Conservation (phyloP, 1,139 yeast species). For the Debaryomyces nepalensis region DNA sequence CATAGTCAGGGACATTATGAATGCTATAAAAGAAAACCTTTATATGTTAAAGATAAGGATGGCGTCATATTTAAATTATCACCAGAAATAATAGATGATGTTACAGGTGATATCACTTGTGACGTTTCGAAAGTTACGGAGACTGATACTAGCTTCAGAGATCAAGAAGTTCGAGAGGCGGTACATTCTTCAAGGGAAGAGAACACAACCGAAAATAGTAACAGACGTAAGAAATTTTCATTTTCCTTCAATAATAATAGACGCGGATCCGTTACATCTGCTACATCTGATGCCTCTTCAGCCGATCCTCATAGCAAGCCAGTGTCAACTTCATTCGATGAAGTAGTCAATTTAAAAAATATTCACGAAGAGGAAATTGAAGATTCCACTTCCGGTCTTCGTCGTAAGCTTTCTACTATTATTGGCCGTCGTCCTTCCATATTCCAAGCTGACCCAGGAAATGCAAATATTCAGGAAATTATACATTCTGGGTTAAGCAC, state of each 20-base stretch:
- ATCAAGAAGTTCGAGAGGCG: background rate
- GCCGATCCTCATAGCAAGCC: constrained; percentile 1
- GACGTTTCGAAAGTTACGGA: constrained; percentile 3
- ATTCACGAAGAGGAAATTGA: constrained; percentile 24
- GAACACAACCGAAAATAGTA: background rate
- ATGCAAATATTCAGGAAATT: constrained; percentile 44
- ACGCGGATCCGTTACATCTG: constrained; percentile 1
- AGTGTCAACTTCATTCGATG: background rate
- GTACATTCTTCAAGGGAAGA: background rate
- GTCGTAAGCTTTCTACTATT: constrained; percentile 43
- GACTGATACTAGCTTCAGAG: constrained; percentile 4
- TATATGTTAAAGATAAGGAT: constrained; percentile 54
- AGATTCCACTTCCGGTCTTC: constrained; percentile 33
- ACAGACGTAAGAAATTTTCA: constrained; percentile 12
- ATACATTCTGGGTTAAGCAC: constrained; percentile 47
- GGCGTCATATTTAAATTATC: constrained; percentile 53
- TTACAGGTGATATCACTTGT: constrained; percentile 7
- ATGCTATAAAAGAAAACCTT: constrained; percentile 73
- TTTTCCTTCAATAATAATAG: constrained; percentile 12
- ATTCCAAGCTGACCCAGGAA: constrained; percentile 44
- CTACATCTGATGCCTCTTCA: background rate
- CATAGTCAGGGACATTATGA: constrained; percentile 92
- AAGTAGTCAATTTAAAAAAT: constrained; percentile 14
- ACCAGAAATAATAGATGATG: constrained; percentile 41
- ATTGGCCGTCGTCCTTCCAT: constrained; percentile 53